phyloP scores from a whole-genome alignment of 1,139 yeast species.

The Blastobotrys petasosporus region DNA sequence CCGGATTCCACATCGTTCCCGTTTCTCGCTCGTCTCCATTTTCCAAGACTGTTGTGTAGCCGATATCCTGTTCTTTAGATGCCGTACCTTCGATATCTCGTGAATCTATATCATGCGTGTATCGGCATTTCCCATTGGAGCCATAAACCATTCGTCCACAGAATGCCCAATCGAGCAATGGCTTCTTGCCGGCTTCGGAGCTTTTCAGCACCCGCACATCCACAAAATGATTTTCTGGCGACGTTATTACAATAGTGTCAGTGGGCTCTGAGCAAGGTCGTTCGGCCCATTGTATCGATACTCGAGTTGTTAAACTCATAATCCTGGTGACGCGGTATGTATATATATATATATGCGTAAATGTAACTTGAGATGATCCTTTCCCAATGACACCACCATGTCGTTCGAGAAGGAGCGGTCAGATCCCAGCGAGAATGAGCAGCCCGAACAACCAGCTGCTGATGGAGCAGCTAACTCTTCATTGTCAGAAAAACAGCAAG shows the following conservation, averaged over 20 bases:
- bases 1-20: constrained; percentile 49
- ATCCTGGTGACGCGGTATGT: constrained; percentile 3
- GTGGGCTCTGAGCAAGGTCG: constrained; percentile 43
- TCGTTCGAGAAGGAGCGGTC: too few species aligned
- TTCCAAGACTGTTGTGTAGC: constrained; percentile 31
- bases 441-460: too few species aligned
- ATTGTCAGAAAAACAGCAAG: constrained; percentile 45
- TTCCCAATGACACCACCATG: too few species aligned
- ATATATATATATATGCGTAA: too few species aligned
- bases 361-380: too few species aligned
- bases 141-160: constrained; percentile 39
- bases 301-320: constrained; percentile 38
- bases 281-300: constrained; percentile 51
- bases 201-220: constrained; percentile 36
- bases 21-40: constrained; percentile 46
- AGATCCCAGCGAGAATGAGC: too few species aligned
- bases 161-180: constrained; percentile 41
- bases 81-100: constrained; percentile 19
- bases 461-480: background rate
- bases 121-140: constrained; percentile 24
- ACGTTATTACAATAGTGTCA: constrained; percentile 47
- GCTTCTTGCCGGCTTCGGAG: constrained; percentile 9
- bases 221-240: constrained; percentile 40
- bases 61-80: constrained; percentile 14
- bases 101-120: constrained; percentile 44